Conservation (phyloP, 768 basidiomycete species). For the Mycena olivaceomarginata region DNA sequence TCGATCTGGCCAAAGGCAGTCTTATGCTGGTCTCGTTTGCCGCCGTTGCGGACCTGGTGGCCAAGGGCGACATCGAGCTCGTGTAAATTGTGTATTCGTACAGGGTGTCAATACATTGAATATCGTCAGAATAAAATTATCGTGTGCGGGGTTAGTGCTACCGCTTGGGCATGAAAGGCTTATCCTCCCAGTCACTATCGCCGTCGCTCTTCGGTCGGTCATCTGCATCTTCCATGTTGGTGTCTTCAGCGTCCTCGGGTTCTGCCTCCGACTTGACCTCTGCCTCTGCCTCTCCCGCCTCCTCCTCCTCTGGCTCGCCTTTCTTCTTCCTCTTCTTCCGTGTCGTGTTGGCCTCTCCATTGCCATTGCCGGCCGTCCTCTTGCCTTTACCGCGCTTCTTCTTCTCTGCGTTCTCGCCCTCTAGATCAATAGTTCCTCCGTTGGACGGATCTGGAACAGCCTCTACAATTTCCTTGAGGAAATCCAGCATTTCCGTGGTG, state of each 20-base stretch:
- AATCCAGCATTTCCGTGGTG: slow-evolving; percentile 92
- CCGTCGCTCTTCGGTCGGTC: slow-evolving; percentile 62
- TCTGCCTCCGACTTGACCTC: slow-evolving; percentile 46
- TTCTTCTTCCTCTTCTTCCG: slow-evolving; percentile 61
- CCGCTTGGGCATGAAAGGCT: slow-evolving; percentile 63
- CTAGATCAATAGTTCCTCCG: slow-evolving; percentile 86
- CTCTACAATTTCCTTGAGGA: slow-evolving; percentile 94
- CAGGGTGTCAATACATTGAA: slow-evolving; percentile 45
- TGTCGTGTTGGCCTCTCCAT: slow-evolving; percentile 66
- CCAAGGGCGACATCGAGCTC: slow-evolving; percentile 84
- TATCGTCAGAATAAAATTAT: slow-evolving; percentile 37
- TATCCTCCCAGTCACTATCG: slow-evolving; percentile 67
- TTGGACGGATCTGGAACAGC: slow-evolving; percentile 91
- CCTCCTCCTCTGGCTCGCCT: slow-evolving; percentile 49
- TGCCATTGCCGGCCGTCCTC: slow-evolving; percentile 61
- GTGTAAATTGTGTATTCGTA: slow-evolving; percentile 64
- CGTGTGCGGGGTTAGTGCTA: slow-evolving; percentile 43
- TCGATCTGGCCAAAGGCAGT: slow-evolving; percentile 88
- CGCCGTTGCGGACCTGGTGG: slow-evolving; percentile 84
- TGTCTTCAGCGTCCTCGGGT: slow-evolving; percentile 52
- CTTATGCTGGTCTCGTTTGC: slow-evolving; percentile 88
- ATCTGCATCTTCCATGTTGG: slow-evolving; percentile 66
- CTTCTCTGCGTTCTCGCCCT: slow-evolving; percentile 75
- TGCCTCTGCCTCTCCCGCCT: slow-evolving; percentile 17
- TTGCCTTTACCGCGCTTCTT: slow-evolving; percentile 78